phyloP scores from a whole-genome alignment of 805 yeast species.

The Wickerhamomyces strasburgensis region DNA sequence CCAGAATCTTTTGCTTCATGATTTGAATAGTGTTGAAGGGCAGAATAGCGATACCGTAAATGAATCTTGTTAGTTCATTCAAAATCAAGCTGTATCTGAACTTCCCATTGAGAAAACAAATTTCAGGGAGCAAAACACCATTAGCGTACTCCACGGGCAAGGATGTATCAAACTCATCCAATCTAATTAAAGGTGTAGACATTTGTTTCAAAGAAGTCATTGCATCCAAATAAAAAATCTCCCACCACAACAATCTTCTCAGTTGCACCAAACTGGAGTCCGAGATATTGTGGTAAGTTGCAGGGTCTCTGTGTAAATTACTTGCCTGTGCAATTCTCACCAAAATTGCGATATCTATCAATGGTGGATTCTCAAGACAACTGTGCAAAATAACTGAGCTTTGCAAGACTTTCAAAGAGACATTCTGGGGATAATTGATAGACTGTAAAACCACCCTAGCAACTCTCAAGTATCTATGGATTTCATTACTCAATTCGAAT shows the following conservation, averaged over 20 bases:
- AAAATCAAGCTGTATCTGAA: conserved; percentile 47
- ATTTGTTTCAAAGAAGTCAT: conserved; percentile 52
- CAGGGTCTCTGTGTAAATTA: conserved; percentile 57
- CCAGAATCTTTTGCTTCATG: conserved; percentile 44
- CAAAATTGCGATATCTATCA: conserved; percentile 50
- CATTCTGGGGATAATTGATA: conserved; percentile 45
- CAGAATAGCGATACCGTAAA: conserved; percentile 44
- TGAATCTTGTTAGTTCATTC: conserved; percentile 46
- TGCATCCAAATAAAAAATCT: conserved; percentile 54
- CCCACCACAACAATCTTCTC: conserved; percentile 64
- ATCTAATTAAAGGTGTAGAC: conserved; percentile 47
- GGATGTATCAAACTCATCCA: conserved; percentile 52
- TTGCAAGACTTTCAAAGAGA: conserved; percentile 35
- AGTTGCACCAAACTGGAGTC: conserved; percentile 45
- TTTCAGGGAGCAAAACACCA: conserved; percentile 37
- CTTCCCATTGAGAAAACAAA: conserved; percentile 48
- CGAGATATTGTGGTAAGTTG: conserved; percentile 43
- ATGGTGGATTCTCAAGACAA: conserved; percentile 51
- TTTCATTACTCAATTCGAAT: conserved; percentile 35
- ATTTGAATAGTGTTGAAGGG: conserved; percentile 36
- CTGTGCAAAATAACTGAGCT: conserved; percentile 48
- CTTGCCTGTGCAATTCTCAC: conserved; percentile 52
- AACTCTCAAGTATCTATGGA: conserved; percentile 44
- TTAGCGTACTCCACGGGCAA: conserved; percentile 44
- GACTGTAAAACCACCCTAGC: conserved; percentile 46